Evolutionary conservation across 768 basidiomycete species (phyloP), one percentile per base, ranked within the genome.

Genomic region (Pleurotus salmoneostramineus): DNA sequence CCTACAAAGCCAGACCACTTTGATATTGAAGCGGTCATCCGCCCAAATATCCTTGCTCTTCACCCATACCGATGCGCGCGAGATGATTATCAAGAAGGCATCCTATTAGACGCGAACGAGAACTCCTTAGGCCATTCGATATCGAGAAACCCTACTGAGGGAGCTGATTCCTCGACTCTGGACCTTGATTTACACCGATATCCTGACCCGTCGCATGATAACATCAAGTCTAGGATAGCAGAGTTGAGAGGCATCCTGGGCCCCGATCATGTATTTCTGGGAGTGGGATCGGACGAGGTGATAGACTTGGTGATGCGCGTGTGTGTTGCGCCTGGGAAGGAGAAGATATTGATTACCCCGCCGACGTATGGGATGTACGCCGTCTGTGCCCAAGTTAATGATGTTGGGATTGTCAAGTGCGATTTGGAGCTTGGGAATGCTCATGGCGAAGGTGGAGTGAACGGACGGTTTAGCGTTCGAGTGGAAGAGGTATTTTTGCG

Each of bases 301-400:
- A 95, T 98, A 63, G 97, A 99, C 68, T 75, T 98, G 56, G 77
- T 98, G 49, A 95, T 96, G 76, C 84, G 97, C 14, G 85, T 98
- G 34, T 88, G 91, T 61, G 95, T 95, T 63, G 74, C 72, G 1
- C 97, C 97, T 0, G 83, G 71, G 1, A 79, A 73, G 56, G 96
- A 98, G 64, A 90, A 87, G 68, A 89, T 97, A 35, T 71, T 98
- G 67, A 88, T 83, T 36, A 93, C 91, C 1, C 96, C 96, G 1
- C 97, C 97, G 4, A 98, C 97, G 10, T 98, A 98, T 68, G 97
- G 96, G 14, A 99, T 98, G 96, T 98, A 98, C 72, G 70, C 81
- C 10, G 96, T 98, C 1, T 94, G 89, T 59, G 97, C 96, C 7
- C 90, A 97, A 66, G 87, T 98, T 47, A 99, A 99, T 68, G 97